Evolutionary conservation across 2,329 filamentous ascomycete genomes (phyloP).

Genomic region (Aschersonia sp.): DNA sequence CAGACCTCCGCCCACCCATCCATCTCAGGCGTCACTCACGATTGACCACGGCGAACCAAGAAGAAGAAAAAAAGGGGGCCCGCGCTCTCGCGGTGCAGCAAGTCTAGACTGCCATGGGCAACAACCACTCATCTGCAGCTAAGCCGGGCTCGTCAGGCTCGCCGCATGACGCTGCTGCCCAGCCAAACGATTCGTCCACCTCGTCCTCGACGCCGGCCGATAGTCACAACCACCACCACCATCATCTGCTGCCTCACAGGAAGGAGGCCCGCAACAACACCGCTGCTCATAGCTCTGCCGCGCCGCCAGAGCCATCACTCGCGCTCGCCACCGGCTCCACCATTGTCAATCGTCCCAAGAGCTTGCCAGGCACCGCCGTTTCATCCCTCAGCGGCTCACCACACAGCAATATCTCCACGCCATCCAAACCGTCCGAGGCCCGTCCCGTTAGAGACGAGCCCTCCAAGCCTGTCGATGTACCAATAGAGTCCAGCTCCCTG

Average conservation of each 20-base stretch:
- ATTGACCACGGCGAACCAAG: background rate
- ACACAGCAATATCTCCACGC: conserved; percentile 19
- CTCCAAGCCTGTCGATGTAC: conserved; percentile 46
- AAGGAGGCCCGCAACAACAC: conserved; percentile 33
- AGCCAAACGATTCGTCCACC: conserved; percentile 10
- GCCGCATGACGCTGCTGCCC: conserved; percentile 4
- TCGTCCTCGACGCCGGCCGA: conserved; percentile 8
- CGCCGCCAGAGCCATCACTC: conserved; percentile 46
- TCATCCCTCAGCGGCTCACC: conserved; percentile 34
- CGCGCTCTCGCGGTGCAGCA: background rate
- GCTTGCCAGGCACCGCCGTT: conserved; percentile 32
- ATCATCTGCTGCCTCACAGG: conserved; percentile 14
- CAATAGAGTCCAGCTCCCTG: conserved; percentile 23
- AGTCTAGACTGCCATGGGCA: conserved; percentile 15
- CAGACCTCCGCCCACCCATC: background rate
- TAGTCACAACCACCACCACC: conserved; percentile 4
- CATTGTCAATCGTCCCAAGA: conserved; percentile 29
- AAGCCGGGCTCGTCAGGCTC: conserved; percentile 19
- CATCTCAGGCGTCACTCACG: background rate
- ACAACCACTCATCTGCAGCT: conserved; percentile 22
- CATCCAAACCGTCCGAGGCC: conserved; percentile 12
- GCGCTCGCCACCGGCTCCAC: conserved; percentile 45
- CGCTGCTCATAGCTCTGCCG: conserved; percentile 38
- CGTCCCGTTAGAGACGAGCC: conserved; percentile 18
- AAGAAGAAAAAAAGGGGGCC: background rate